A percentile compares a stretch with the other conserved stretches of the same genome.
Conservation (phyloP, 2,329 filamentous ascomycete species). For the Penicillium digitatum region DNA sequence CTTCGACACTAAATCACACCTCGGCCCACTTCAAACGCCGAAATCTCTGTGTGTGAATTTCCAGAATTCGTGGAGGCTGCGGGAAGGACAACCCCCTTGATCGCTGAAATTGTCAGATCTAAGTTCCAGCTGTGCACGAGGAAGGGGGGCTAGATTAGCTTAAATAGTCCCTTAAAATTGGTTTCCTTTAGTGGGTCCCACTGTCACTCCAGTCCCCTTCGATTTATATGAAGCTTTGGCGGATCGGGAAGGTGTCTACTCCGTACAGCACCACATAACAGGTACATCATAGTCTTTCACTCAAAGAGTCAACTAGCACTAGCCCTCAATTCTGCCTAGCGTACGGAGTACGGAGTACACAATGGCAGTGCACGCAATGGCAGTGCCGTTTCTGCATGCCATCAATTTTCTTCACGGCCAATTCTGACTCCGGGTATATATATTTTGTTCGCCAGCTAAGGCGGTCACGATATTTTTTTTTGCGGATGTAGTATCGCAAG, state of each 20-base stretch:
- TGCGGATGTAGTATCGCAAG: background rate
- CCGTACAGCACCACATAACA: background rate
- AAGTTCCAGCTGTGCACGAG: background rate
- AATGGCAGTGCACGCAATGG: background rate
- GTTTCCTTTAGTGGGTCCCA: slow-evolving; percentile 1
- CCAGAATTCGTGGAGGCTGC: slow-evolving; percentile 3
- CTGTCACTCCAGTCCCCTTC: slow-evolving; percentile 1
- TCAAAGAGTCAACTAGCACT: background rate
- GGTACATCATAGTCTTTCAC: background rate
- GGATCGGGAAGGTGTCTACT: slow-evolving; percentile 8
- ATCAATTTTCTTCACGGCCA: background rate
- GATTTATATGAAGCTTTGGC: background rate
- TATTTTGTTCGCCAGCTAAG: slow-evolving; percentile 5
- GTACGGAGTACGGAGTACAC: background rate
- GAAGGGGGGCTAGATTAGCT: background rate
- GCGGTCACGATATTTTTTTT: background rate
- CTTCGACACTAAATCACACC: background rate
- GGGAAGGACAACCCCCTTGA: slow-evolving; percentile 7
- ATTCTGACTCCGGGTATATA: background rate
- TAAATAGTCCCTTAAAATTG: background rate
- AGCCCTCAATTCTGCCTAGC: background rate
- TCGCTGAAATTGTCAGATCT: slow-evolving; percentile 11
- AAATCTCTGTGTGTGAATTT: slow-evolving; percentile 1
- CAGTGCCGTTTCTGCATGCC: background rate
- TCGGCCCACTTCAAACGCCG: slow-evolving; percentile 7